Percentiles rank a stretch among this genome's conserved stretches.
Evolutionary conservation across 805 yeast genomes (phyloP).

Genomic region (Kodamaea laetipori): DNA sequence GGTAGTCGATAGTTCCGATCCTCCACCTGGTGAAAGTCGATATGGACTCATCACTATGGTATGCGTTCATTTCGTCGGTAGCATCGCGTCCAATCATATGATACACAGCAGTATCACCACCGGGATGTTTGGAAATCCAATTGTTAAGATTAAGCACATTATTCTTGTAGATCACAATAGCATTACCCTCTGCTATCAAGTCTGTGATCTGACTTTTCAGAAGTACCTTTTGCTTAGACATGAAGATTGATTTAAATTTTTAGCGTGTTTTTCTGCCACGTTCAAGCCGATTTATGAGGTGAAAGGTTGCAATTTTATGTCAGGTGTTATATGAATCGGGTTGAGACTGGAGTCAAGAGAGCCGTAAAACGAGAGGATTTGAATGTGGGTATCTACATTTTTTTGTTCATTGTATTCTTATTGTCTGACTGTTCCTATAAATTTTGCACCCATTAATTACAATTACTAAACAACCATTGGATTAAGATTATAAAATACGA

Average conservation of each 20-base stretch:
- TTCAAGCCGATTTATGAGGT: background rate
- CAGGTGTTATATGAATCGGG: background rate
- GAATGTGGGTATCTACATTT: too few species aligned
- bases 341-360: too few species aligned
- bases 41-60: conserved; percentile 65
- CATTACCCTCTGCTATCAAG: conserved; percentile 65
- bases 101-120: conserved; percentile 80
- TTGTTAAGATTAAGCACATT: conserved; percentile 62
- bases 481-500: too few species aligned
- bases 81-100: conserved; percentile 92
- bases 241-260: background rate
- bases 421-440: too few species aligned
- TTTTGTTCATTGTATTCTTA: too few species aligned
- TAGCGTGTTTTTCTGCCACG: too few species aligned
- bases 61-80: conserved; percentile 86
- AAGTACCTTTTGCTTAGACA: conserved; percentile 17
- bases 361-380: too few species aligned
- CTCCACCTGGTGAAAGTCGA: conserved; percentile 54
- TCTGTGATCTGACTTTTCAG: conserved; percentile 47
- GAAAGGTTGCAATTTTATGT: background rate
- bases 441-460: too few species aligned
- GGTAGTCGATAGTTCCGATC: conserved; percentile 63
- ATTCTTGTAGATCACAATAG: conserved; percentile 65
- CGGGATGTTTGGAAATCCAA: conserved; percentile 82
- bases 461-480: too few species aligned